Base-by-base conservation (phyloP, 2,329 filamentous ascomycete genomes). In the Aspergillus quadrilineatus region DNA sequence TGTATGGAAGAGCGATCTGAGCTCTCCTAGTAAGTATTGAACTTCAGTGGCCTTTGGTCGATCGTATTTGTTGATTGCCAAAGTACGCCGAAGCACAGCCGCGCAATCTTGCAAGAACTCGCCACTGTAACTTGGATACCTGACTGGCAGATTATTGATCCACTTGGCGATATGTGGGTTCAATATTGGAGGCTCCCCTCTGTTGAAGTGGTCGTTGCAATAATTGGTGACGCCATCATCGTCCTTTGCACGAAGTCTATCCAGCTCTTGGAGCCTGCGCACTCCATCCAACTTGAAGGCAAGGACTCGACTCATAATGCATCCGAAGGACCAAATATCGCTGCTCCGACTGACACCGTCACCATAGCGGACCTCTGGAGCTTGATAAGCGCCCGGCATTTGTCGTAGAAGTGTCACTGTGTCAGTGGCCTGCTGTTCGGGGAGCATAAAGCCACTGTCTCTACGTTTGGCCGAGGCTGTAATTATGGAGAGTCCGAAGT, bases 281-380 rank as follows among this genome's bases (percentile, higher is more conserved):
- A 17, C 9, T 2, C 57, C 59, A 8, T 53, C 56, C 7, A 65
- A 37, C 2, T 53, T 61, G 10, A 59, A 56, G 3, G 61, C 57
- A 4, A 65, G 56, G 8, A 65, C 26, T 4, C 60, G 56, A 14
- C 57, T 55, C 22, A 66, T 26, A 34, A 66, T 64, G 36, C 64
- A 65, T 2, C 61, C 64, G 26, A 65, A 51, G 2, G 64, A 66
- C 64, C 63, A 66, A 14, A 66, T 48, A 39, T 66, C 64, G 15
- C 59, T 64, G 17, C 50, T 45, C 4, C 44, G 56, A 4, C 59
- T 57, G n/a, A 50, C 29, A 6, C 22, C 12, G 2, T 22, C 12
- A 3, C 32, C 39, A 9, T 29, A 9, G 22, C 4, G 22, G 3
- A 50, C 57, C 26, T 66, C 63, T 0, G 63, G 64, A 9, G 63